These are phyloP conservation scores for Tricholoma saponaceum DNA, from an alignment of 768 basidiomycete genomes.

Conservation along the genomic window DNA sequence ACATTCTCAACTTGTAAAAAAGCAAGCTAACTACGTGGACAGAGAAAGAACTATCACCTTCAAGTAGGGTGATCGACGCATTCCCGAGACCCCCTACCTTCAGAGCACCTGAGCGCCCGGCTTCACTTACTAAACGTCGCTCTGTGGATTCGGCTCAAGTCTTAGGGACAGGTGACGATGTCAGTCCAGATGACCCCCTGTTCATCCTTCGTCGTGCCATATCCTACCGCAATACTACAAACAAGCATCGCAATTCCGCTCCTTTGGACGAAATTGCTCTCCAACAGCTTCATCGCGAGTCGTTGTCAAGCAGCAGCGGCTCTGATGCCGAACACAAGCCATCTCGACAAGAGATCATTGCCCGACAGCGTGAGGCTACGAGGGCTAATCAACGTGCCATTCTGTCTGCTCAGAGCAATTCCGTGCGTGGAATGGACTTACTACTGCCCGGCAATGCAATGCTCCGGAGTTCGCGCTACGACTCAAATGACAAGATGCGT, in stretches of 20 bases:
- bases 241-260: constrained; percentile 67
- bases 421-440: constrained; percentile 85
- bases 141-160: constrained; percentile 80
- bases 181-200: constrained; percentile 78
- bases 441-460: constrained; percentile 80
- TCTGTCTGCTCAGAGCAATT: constrained; percentile 75
- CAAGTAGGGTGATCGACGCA: constrained; percentile 82
- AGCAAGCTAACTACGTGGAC: constrained; percentile 1
- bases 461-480: constrained; percentile 78
- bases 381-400: constrained; percentile 87
- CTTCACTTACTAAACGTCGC: constrained; percentile 68
- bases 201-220: constrained; percentile 86
- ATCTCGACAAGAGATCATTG: constrained; percentile 87
- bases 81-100: constrained; percentile 72
- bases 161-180: constrained; percentile 68
- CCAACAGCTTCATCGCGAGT: constrained; percentile 67
- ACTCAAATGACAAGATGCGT: constrained; percentile 68
- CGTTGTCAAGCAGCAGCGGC: constrained; percentile 48
- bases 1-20: constrained; percentile 1
- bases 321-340: constrained; percentile 36
- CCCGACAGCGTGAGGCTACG: constrained; percentile 83
- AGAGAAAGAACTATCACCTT: constrained; percentile 80
- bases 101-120: constrained; percentile 57
- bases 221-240: constrained; percentile 66
- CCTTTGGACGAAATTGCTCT: constrained; percentile 84